Evolutionary conservation across 1,139 yeast species (phyloP), one percentile per base, ranked within the genome.

Genomic region (Diutina rugosa): DNA sequence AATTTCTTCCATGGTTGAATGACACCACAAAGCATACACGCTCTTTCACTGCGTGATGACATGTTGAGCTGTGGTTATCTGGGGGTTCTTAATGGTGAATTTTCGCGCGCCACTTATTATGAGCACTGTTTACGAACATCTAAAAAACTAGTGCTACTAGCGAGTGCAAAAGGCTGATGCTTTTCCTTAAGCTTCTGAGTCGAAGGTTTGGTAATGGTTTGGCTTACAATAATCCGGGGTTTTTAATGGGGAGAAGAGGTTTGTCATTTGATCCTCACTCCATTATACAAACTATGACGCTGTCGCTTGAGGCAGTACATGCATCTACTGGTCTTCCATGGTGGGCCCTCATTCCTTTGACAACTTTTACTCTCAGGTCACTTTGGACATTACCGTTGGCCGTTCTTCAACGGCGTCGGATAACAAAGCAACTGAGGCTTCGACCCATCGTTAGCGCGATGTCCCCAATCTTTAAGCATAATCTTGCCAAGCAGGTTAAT

Each of bases 21-120:
- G 59, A 91, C 80, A 8, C 97, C 99, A 71, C 99, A 93, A 59
- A 93, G 80, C 97, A 93, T 89, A 68, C 99, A 93, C 29, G 99
- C 99, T 77, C 99, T 82, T 63, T 93, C 96, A 35, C 87, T 78
- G 71, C 84, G 78, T 44, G 81, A 72, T 18, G 85, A 80, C 85
- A 81, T 55, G 29, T 61, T 14, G 41, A 35, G 41, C 41, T 10
- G n/a, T 35, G 14, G 14, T 35, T 5, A n/a, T 35, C n/a, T 35
- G 41, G 14, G 14, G 41, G 41, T 10, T 35, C 41, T 35, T 35
- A 16, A 12, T n/a, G 41, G 10, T 35, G 41, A 35, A 35, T 35
- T 35, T 35, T 35, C 41, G 41, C 41, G 41, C 41, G 41, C 41
- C 41, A 10, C 6, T 12, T 35, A 35, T 35, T 35, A 10, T 12